phyloP scores from a whole-genome alignment of 495 filamentous ascomycete species.

The Cercophora sp. region DNA sequence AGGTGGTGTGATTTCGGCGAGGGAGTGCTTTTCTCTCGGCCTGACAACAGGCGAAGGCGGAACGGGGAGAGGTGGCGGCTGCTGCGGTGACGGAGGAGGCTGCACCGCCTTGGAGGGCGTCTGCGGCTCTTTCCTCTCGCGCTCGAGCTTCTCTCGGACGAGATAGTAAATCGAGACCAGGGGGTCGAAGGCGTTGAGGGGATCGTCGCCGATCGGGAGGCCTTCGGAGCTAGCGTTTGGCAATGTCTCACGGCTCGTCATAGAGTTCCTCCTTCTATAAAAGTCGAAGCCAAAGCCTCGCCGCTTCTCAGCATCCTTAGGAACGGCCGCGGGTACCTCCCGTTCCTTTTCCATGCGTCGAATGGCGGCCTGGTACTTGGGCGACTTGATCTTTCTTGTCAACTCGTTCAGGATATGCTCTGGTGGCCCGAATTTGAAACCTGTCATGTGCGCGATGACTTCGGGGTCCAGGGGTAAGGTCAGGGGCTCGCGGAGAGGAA shows the following conservation, averaged over 20 bases:
- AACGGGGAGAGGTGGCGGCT: slow-evolving; percentile 14
- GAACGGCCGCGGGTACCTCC: slow-evolving; percentile 54
- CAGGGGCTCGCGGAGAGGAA: slow-evolving; percentile 80
- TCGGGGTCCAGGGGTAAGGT: slow-evolving; percentile 77
- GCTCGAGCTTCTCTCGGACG: slow-evolving; percentile 88
- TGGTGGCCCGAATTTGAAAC: slow-evolving; percentile 91
- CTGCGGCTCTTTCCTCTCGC: slow-evolving; percentile 52
- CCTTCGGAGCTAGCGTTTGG: slow-evolving; percentile 81
- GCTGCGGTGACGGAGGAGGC: slow-evolving; percentile 26
- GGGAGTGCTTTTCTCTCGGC: slow-evolving; percentile 33
- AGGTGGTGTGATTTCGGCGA: slow-evolving; percentile 71
- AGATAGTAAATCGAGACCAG: slow-evolving; percentile 94
- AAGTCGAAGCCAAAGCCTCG: slow-evolving; percentile 90
- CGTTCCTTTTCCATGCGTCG: slow-evolving; percentile 57
- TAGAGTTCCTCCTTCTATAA: slow-evolving; percentile 90
- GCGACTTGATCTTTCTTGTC: slow-evolving; percentile 78
- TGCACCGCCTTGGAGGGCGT: slow-evolving; percentile 23
- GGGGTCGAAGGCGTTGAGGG: slow-evolving; percentile 89
- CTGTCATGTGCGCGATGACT: slow-evolving; percentile 89
- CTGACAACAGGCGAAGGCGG: slow-evolving; percentile 43
- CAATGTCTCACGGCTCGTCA: slow-evolving; percentile 81
- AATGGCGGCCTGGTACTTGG: slow-evolving; percentile 84
- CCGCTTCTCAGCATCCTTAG: slow-evolving; percentile 72
- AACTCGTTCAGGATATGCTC: slow-evolving; percentile 79
- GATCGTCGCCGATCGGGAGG: slow-evolving; percentile 77